These are phyloP conservation scores for Ceratocystis colombiana DNA, from an alignment of 2,329 filamentous ascomycete species.

Conservation along the genomic window DNA sequence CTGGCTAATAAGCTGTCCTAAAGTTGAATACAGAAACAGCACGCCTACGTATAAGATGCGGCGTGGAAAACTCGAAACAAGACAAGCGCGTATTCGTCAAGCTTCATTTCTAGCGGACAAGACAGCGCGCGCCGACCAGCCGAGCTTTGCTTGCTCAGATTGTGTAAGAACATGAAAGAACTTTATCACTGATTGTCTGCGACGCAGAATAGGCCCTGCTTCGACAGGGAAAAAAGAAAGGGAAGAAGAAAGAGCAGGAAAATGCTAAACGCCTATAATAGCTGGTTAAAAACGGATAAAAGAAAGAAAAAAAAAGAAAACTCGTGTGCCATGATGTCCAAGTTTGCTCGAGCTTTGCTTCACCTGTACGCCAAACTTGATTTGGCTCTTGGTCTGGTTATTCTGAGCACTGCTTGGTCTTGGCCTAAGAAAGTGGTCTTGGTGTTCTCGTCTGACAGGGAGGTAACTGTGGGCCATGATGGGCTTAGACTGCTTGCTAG, in stretches of 20 bases:
- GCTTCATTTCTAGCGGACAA: background rate
- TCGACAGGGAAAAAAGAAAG: background rate
- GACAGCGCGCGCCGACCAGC: too few relatives aligned
- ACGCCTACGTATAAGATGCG: background rate
- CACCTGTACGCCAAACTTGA: conserved; percentile 12
- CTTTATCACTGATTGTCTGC: too few relatives aligned
- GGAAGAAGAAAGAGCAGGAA: background rate
- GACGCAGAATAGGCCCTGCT: background rate
- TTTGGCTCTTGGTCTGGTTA: conserved; percentile 10
- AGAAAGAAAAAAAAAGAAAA: background rate
- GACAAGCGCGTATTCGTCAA: background rate
- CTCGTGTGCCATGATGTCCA: background rate
- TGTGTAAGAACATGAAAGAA: too few relatives aligned
- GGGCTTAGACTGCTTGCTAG: background rate
- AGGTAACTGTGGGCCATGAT: background rate
- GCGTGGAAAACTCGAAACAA: conserved; percentile 4
- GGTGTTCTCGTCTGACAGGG: background rate
- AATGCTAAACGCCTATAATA: background rate
- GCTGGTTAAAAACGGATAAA: background rate
- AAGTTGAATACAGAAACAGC: conserved; percentile 3
- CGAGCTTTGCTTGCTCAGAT: too few relatives aligned
- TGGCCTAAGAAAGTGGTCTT: background rate
- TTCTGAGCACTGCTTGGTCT: background rate
- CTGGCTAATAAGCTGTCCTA: background rate
- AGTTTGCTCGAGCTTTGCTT: conserved; percentile 14